Evolutionary conservation across 2,329 filamentous ascomycete genomes (phyloP).

Genomic region (Neonectria punicea): DNA sequence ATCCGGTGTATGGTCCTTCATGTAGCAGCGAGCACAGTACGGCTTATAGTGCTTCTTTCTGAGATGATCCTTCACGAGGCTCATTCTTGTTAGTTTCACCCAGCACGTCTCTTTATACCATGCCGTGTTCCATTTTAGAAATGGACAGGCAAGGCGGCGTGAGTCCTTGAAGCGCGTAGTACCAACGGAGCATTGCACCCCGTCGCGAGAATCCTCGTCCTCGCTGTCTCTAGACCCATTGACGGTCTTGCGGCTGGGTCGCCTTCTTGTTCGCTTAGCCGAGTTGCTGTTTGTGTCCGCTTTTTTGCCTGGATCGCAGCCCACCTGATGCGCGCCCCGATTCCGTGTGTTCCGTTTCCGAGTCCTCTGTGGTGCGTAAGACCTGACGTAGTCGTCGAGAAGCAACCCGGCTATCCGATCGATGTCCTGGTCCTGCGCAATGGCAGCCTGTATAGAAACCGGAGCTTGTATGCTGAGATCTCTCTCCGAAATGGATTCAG

Average conservation of each 20-base stretch:
- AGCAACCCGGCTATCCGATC: background rate
- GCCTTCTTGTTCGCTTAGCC: rapidly evolving
- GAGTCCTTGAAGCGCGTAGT: rapidly evolving
- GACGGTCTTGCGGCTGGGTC: background rate
- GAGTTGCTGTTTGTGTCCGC: background rate
- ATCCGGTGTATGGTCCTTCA: too few relatives aligned
- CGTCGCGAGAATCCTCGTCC: background rate
- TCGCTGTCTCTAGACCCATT: background rate
- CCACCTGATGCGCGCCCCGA: too few relatives aligned
- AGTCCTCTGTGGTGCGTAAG: background rate
- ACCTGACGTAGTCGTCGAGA: conserved; percentile 7
- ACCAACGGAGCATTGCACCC: background rate
- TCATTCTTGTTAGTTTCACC: background rate
- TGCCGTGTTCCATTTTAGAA: background rate
- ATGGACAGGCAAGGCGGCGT: conserved; percentile 14
- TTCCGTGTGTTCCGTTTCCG: background rate
- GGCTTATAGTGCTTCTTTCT: background rate
- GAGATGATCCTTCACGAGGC: background rate
- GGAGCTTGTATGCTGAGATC: background rate
- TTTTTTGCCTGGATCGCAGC: background rate
- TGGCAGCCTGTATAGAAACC: background rate
- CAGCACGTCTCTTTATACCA: rapidly evolving
- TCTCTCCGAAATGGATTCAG: too few relatives aligned
- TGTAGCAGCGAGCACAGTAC: background rate
- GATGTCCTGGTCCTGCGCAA: background rate